Base-by-base conservation (phyloP, 177 flowering plant genomes). In the Tripterygium wilfordii region DNA sequence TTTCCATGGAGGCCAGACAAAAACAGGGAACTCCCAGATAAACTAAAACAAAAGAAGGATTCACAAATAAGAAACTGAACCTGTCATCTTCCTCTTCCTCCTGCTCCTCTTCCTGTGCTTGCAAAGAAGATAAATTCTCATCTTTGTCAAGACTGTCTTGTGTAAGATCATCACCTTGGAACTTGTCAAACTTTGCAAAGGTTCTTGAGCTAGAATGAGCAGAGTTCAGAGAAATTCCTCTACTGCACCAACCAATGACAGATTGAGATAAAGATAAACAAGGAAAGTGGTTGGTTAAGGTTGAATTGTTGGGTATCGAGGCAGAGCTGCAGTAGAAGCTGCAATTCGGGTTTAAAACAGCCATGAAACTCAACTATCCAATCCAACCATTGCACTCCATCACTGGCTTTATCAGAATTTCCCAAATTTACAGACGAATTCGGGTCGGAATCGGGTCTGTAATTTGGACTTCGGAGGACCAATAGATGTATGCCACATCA, bases 111-210 rank as follows among this genome's bases (percentile, higher is more conserved):
- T 39, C 42, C 33, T 58, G 53, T 35, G 36, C 32, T 36, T 63
- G 6, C 51, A 66, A 33, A 23, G 64, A 10, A 6, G 47, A n/a
- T n/a, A n/a, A n/a, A n/a, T n/a, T n/a, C n/a, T 28, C 2, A 25
- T 18, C 1, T 52, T 58, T 54, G n/a, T 68, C 71, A 45, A 49
- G 16, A 61, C 43, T 39, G 8, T 52, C 69, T 32, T 30, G 37
- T n/a, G n/a, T n/a, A 38, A 65, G 38, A 37, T 63, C 47, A 10
- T 69, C 70, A 29, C 75, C 80, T 60, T 80, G 65, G 51, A 86
- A 89, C 42, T 82, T 75, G 18, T 86, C 95, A 65, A 83, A 86
- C 70, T 89, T 89, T 47, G 85, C 88, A 38, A 32, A 32, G 17
- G 72, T 68, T 64, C 53, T 67, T 36, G 71, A 45, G 55, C 22